Conservation (phyloP, 2,329 filamentous ascomycete genomes). For the Colletotrichum destructivum region DNA sequence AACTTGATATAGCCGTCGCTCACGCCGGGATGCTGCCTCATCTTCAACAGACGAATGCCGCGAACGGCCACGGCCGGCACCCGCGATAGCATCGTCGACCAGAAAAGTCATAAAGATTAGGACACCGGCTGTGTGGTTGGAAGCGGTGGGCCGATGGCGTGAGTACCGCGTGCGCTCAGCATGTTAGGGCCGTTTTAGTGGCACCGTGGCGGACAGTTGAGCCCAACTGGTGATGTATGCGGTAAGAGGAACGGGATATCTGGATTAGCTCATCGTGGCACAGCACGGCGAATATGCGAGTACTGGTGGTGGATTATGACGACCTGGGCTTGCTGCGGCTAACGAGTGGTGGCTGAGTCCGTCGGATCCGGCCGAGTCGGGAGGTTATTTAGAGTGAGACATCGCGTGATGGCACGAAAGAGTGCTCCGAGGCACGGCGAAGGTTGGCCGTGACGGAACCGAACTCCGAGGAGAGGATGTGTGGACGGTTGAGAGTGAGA, state of each 20-base stretch:
- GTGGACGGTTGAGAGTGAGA: not conserved
- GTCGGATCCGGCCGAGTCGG: constrained; percentile 7
- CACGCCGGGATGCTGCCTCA: not conserved
- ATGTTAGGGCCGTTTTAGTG: constrained; percentile 12
- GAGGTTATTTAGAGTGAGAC: constrained; percentile 5
- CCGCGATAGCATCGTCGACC: not conserved
- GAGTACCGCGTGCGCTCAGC: constrained; percentile 1
- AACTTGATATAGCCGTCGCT: constrained; percentile 8
- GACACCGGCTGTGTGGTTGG: not conserved
- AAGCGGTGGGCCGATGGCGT: not conserved
- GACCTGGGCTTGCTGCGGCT: not conserved
- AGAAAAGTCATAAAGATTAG: not conserved
- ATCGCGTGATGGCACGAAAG: not conserved
- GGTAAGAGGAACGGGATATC: constrained; percentile 1
- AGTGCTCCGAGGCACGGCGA: not conserved
- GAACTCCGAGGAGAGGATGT: not conserved
- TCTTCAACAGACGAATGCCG: not conserved
- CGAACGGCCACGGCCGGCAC: not conserved
- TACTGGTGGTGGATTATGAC: no score
- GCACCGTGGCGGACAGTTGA: not conserved
- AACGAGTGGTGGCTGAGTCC: not conserved
- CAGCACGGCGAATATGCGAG: not conserved
- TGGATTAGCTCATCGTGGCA: not conserved
- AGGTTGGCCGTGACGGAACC: not conserved
- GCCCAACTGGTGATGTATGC: not conserved